Evolutionary conservation across 2,329 filamentous ascomycete genomes (phyloP), one percentile per base, ranked within the genome.

Genomic region (Aspergillus pseudotamarii): DNA sequence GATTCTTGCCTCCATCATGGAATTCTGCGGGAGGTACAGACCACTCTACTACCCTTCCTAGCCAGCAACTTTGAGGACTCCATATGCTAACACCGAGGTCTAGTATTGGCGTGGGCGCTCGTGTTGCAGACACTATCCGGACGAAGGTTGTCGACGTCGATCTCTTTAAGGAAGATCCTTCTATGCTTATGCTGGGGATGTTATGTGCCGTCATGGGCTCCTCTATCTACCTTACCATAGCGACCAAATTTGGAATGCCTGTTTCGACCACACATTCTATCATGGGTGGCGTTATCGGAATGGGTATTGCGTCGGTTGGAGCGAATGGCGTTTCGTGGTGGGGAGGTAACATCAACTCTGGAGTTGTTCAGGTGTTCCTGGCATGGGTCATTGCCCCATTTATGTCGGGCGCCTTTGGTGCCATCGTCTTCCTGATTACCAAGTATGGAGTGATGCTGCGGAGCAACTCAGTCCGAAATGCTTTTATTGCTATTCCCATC

Each of bases 361-460:
- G 66, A 26, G 66, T 68, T 21, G 66, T 68, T 4, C 66, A 68
- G 61, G 65, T 68, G 16, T 68, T 68, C 26, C 59, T 68, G 2
- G 66, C 66, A 34, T 68, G 66, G 66, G 55, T 68, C n/a, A 68
- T 68, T 56, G 66, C 66, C 2, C 66, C 66, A 1, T n/a, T 67
- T 2, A 16, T 61, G 21, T 67, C 66, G 3, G 66, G 61, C 30
- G 59, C 45, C 2, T 65, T 65, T 46, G 66, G 59, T 41, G 43
- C 65, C 21, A 64, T 68, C 10, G 65, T 68, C 50, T 68, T 68
- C 59, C 61, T 68, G 12, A 12, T 61, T 28, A 68, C 66, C 9
- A 68, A 67, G 53, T 65, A 68, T 34, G 63, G 36, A 11, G 46
- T 68, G 12, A 58, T 68, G 38, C 21, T 64, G 16, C 64, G 61